These are phyloP conservation scores for Solanum rostratum DNA, from an alignment of 257 asterid genomes.

Conservation along the genomic window DNA sequence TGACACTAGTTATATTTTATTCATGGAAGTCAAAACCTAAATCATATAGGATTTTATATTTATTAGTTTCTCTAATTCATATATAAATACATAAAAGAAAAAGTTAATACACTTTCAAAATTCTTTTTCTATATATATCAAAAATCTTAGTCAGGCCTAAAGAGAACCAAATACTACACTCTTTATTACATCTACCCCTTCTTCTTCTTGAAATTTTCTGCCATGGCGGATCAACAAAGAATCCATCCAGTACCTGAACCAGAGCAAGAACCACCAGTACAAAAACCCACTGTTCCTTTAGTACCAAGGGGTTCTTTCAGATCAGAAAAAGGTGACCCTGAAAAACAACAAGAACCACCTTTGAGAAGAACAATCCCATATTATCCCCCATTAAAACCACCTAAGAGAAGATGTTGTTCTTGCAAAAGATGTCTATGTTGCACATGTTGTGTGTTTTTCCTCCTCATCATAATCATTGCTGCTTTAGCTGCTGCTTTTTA, in stretches of 20 bases:
- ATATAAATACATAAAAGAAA: neutral
- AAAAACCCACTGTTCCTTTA: constrained; percentile 51
- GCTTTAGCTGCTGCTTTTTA: constrained; percentile 48
- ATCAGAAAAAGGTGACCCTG: constrained; percentile 83
- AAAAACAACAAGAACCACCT: constrained; percentile 4
- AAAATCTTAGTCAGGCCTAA: neutral
- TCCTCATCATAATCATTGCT: constrained; percentile 31
- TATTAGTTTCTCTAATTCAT: neutral
- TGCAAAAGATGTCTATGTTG: constrained; percentile 61
- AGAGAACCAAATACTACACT: neutral
- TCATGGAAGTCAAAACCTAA: neutral
- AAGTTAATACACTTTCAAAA: neutral
- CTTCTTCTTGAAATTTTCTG: neutral
- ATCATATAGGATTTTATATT: neutral
- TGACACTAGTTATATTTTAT: neutral
- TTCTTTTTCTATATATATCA: neutral
- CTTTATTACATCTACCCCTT: neutral
- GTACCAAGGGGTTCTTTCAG: constrained; percentile 39
- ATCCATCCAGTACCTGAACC: constrained; percentile 64
- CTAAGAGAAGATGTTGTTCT: constrained; percentile 42
- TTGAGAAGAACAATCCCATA: neutral
- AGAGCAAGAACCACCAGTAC: constrained; percentile 14
- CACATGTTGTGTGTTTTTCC: constrained; percentile 34
- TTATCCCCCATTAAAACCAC: constrained; percentile 28
- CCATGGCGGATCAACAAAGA: constrained; percentile 71